Evolutionary conservation across 352 stramenopile genomes (phyloP).

Genomic region (Phytophthora parvispora): DNA sequence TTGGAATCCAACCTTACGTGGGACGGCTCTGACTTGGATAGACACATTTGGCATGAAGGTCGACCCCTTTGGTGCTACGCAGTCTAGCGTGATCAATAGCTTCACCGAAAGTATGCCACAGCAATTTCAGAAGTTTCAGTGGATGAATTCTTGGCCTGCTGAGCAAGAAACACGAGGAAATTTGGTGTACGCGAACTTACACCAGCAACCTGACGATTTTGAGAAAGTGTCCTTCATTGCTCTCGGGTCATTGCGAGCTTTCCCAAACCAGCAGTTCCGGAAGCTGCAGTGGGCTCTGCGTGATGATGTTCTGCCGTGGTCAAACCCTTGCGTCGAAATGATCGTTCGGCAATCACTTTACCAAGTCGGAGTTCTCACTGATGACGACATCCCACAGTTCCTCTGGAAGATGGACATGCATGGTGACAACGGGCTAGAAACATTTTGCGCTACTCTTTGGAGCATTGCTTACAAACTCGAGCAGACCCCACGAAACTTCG

Average conservation of each 20-base stretch:
- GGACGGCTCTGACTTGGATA: conserved; percentile 43
- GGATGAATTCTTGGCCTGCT: conserved; percentile 57
- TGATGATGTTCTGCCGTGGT: conserved; percentile 60
- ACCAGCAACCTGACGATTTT: conserved; percentile 26
- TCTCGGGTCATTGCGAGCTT: conserved; percentile 53
- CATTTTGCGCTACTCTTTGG: conserved; percentile 32
- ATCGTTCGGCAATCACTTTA: conserved; percentile 62
- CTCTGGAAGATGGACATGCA: conserved; percentile 60
- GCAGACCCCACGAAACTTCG: conserved; percentile 39
- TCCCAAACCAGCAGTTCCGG: conserved; percentile 58
- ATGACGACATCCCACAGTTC: conserved; percentile 25
- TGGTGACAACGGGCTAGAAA: not conserved
- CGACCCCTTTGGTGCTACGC: conserved; percentile 54
- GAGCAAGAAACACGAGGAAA: conserved; percentile 49
- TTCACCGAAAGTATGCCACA: conserved; percentile 48
- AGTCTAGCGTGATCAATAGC: conserved; percentile 23
- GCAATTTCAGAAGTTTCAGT: conserved; percentile 35
- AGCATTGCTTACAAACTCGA: conserved; percentile 28
- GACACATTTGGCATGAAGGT: conserved; percentile 19
- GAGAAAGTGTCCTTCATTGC: conserved; percentile 39
- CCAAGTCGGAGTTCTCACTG: conserved; percentile 53
- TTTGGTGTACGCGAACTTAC: conserved; percentile 51
- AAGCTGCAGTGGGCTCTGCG: conserved; percentile 54
- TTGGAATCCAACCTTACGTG: conserved; percentile 45
- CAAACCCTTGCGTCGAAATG: conserved; percentile 37